phyloP scores from a whole-genome alignment of 2,329 filamentous ascomycete species.

The Fusarium oligoseptatum region DNA sequence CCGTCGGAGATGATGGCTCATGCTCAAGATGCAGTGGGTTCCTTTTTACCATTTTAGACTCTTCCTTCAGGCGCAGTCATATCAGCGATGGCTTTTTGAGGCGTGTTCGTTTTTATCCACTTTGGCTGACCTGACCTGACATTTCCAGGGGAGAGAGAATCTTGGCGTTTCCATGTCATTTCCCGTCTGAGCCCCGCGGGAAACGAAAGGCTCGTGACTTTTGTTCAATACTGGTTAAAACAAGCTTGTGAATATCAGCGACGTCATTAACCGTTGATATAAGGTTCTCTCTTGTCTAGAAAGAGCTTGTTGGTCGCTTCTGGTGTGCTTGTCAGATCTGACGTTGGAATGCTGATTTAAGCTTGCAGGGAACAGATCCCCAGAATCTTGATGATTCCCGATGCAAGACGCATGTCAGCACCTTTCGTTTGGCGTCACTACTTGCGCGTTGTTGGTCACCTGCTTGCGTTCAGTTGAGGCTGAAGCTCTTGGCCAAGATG shows the following conservation, averaged over 20 bases:
- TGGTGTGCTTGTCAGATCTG: background rate
- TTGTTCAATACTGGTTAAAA: background rate
- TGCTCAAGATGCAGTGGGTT: background rate
- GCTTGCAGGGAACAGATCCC: background rate
- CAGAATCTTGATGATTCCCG: background rate
- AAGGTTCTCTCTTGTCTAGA: background rate
- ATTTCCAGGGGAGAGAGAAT: background rate
- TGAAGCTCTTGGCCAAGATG: background rate
- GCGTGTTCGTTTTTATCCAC: background rate
- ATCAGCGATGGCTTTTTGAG: background rate
- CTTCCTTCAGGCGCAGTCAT: background rate
- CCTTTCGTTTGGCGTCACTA: background rate
- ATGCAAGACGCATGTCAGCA: background rate
- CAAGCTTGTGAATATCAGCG: background rate
- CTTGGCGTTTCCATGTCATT: background rate
- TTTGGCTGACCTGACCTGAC: background rate
- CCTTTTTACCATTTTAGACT: background rate
- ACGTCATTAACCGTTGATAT: background rate
- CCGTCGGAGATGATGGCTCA: background rate
- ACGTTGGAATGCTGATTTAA: background rate
- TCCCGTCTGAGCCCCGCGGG: background rate
- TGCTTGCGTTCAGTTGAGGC: background rate
- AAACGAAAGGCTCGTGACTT: background rate
- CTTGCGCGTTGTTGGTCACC: background rate
- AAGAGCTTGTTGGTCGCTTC: background rate